These are phyloP conservation scores for Alloteropsis semialata DNA, from an alignment of 176 grass and related monocot genomes.

Conservation along the genomic window DNA sequence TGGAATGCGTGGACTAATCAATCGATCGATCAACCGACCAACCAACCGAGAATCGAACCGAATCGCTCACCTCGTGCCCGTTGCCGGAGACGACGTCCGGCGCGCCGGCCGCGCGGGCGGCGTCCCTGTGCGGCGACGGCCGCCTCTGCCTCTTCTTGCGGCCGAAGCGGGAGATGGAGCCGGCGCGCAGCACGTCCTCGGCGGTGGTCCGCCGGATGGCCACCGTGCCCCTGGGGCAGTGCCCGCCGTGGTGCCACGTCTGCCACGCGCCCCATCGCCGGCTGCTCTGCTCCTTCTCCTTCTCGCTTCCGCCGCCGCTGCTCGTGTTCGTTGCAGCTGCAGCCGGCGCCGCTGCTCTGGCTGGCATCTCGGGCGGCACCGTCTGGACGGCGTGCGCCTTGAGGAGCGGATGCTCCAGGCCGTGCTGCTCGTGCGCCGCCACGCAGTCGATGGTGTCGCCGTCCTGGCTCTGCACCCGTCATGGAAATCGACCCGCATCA, in stretches of 20 bases:
- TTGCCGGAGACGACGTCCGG: conserved; percentile 89
- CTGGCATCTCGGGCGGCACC: neutral
- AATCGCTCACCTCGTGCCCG: conserved; percentile 70
- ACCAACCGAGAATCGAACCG: no score
- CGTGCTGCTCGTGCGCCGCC: conserved; percentile 62
- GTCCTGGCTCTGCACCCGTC: conserved; percentile 57
- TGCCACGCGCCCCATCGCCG: conserved; percentile 51
- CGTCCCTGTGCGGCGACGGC: neutral
- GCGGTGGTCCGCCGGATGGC: conserved; percentile 65
- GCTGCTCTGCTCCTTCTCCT: neutral
- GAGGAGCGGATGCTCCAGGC: conserved; percentile 68
- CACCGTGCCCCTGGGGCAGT: conserved; percentile 74
- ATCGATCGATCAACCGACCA: no score
- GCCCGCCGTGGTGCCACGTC: conserved; percentile 74
- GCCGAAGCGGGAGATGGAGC: conserved; percentile 72
- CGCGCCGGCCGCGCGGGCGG: conserved; percentile 35
- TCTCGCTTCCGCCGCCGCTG: neutral
- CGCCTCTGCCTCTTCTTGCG: conserved; percentile 41
- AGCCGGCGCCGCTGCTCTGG: neutral
- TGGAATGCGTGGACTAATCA: no score
- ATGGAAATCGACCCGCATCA: no score
- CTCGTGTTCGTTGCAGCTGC: neutral
- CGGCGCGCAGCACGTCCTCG: conserved; percentile 64
- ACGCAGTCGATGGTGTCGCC: conserved; percentile 96
- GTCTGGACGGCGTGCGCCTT: conserved; percentile 70